Evolutionary conservation across 1,284 basidiomycete species (phyloP), one percentile per base, ranked within the genome.

Genomic region (Rhizoctonia solani): DNA sequence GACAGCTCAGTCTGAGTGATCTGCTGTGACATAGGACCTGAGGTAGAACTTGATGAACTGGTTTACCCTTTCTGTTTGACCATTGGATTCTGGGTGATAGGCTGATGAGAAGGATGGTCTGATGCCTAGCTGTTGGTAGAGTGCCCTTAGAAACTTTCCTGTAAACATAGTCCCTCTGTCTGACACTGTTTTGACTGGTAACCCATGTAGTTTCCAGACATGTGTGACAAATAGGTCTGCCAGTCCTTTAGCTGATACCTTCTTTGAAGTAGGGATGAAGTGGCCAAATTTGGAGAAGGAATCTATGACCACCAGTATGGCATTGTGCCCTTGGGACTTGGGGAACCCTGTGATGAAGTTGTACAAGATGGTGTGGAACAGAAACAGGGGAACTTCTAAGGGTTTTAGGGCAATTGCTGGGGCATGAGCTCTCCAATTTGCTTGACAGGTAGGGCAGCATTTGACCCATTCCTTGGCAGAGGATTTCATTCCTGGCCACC

Each of bases 81-180:
- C 66, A 50, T 69, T 50, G 6, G 71, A 69, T 54, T 74, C 65
- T 0, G 72, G 73, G 53, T 72, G 72, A 34, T 69, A 72, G 13
- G 72, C 71, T 0, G 73, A 72, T 1, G 71, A 72, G 44, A 69
- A 69, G 42, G 29, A 67, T 44, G 37, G 72, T 39, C 63, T 66
- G 66, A 69, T 70, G 29, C 58, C 46, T 6, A 65, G 63, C 8
- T 14, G 2, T 14, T 42, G 39, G 39, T 53, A 49, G 19, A 74
- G 59, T 23, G 59, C 54, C 32, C 39, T n/a, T 70, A 71, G 72
- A 67, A 74, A 72, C n/a, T 59, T 59, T 1, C 63, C 68, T 41
- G 72, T 75, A 66, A 77, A 75, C 19, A 39, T 9, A 4, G 59
- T 19, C 21, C 68, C 68, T 3, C 59, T 39, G 27, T 69, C 59